Evolutionary conservation across 345 rosid genomes (phyloP), one percentile per base, ranked within the genome.

Genomic region (Eucalyptus urophylla): DNA sequence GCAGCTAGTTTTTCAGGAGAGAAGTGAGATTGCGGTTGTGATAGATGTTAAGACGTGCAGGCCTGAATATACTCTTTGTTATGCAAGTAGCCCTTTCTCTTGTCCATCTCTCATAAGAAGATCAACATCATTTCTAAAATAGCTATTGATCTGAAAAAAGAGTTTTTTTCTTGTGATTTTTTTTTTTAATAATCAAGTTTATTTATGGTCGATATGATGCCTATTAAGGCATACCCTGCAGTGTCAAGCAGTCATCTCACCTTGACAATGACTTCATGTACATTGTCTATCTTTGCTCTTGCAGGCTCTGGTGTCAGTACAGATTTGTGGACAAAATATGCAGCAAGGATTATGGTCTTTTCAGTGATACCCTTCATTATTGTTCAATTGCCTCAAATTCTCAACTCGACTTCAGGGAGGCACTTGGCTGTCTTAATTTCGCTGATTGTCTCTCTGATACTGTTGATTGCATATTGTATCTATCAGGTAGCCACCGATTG

Each of bases 241-340:
- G 83, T 40, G 47, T 76, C 83, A 21, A 76, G 83, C 47, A 76
- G 83, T 43, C 27, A 40, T 40, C 83, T 40, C 83, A 76, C 29
- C 83, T 76, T 0, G 47, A 40, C 13, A 24, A 76, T 76, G 83
- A 40, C 50, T 60, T 54, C 51, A 45, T 49, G 13, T 53, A 45
- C 60, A 2, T 22, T 53, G 43, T 88, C 89, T 22, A 54, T 87
- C 24, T 89, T 25, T 13, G 7, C 11, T n/a, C 33, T 51, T 80
- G 91, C 86, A 90, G 91, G 87, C 50, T 90, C 91, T 88, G 91
- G 91, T 22, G 92, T 93, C 85, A 91, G 90, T 86, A 93, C 94
- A 72, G 95, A 93, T 91, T 49, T 92, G 37, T 93, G 95, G 95
- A 93, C 95, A 44, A 87, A 92, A 87, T 92, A 92, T 76, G 91